These are phyloP conservation scores for Cucurbita argyrosperma DNA, from an alignment of 306 rosid species.

Conservation along the genomic window DNA sequence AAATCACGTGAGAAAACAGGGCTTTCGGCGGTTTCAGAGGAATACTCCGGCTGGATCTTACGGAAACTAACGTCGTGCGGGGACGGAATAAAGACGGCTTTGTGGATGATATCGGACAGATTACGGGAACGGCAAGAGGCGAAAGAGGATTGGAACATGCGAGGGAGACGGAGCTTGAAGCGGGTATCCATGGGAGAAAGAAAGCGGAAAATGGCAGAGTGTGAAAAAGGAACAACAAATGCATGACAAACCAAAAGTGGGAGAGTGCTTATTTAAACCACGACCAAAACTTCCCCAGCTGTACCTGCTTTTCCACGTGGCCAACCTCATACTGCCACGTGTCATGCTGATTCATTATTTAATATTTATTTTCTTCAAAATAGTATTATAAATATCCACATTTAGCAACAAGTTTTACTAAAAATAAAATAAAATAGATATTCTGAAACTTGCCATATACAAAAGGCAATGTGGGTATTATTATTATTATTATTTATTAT, in stretches of 20 bases:
- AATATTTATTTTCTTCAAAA: too few species aligned
- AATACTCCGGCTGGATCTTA: conserved; percentile 7
- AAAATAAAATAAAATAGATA: too few species aligned
- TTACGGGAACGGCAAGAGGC: conserved; percentile 61
- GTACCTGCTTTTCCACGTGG: too few species aligned
- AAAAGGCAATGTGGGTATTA: not conserved
- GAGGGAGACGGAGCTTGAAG: conserved; percentile 55
- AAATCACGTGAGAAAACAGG: conserved; percentile 24
- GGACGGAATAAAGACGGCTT: conserved; percentile 32
- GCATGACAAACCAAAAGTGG: conserved; percentile 9
- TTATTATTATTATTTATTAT: not conserved
- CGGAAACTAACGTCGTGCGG: conserved; percentile 7
- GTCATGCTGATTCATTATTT: too few species aligned
- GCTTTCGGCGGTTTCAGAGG: not conserved
- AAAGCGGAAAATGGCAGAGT: not conserved
- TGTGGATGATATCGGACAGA: conserved; percentile 49
- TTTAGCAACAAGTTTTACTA: too few species aligned
- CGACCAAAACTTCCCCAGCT: too few species aligned
- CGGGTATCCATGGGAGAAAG: conserved; percentile 44
- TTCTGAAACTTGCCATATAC: not conserved
- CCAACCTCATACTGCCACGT: too few species aligned
- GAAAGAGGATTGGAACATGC: conserved; percentile 72
- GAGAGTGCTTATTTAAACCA: not conserved
- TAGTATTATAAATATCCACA: too few species aligned
- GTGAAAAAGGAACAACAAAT: conserved; percentile 1